Evolutionary conservation across 345 rosid species (phyloP).

Genomic region (Lepidium africanum): DNA sequence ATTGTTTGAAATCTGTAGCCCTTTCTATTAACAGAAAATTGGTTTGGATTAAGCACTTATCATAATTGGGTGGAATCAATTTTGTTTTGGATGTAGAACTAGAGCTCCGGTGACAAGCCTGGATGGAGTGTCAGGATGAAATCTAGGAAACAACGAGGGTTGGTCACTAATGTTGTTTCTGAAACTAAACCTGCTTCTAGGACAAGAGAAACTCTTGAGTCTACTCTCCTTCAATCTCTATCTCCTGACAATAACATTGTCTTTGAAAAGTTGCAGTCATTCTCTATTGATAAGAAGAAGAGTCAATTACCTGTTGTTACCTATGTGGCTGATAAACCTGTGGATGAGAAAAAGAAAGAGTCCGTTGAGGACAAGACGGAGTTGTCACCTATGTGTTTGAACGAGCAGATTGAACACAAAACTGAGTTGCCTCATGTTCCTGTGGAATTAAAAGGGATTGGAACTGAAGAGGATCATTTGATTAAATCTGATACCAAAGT

Average conservation of each 20-base stretch:
- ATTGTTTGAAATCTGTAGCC: background rate
- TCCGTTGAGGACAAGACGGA: background rate
- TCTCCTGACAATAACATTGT: slow-evolving; percentile 31
- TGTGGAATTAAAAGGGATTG: slow-evolving; percentile 28
- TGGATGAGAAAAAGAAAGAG: background rate
- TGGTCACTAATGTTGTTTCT: slow-evolving; percentile 43
- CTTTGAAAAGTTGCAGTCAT: slow-evolving; percentile 32
- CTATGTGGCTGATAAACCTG: slow-evolving; percentile 16
- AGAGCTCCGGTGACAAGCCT: slow-evolving; percentile 44
- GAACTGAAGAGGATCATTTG: slow-evolving; percentile 11
- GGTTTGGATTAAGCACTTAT: background rate
- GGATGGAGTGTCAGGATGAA: slow-evolving; percentile 86
- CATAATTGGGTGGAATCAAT: background rate
- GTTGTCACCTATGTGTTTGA: background rate
- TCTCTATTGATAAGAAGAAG: slow-evolving; percentile 40
- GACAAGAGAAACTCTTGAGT: slow-evolving; percentile 47
- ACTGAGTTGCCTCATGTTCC: slow-evolving; percentile 17
- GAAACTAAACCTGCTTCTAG: slow-evolving; percentile 33
- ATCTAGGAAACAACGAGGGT: slow-evolving; percentile 61
- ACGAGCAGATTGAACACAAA: slow-evolving; percentile 31
- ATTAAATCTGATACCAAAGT: background rate
- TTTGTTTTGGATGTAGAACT: slow-evolving; percentile 35
- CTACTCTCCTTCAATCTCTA: slow-evolving; percentile 33
- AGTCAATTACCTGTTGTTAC: slow-evolving; percentile 13
- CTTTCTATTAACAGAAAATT: background rate